phyloP scores from a whole-genome alignment of 2,329 filamentous ascomycete genomes.

The Zymoseptoria passerinii region DNA sequence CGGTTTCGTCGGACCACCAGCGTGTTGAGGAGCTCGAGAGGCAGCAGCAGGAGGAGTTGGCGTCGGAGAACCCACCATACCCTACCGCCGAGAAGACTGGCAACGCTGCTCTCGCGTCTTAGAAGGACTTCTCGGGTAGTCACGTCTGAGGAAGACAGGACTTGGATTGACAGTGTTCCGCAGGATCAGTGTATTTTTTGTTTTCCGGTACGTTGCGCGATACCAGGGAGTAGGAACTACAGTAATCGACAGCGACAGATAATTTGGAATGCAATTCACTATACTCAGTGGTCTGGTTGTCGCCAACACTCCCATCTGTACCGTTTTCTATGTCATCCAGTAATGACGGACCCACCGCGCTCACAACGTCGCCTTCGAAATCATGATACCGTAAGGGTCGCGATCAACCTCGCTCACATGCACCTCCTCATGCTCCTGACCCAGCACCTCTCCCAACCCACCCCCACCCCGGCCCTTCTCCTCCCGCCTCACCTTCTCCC shows the following conservation, averaged over 20 bases:
- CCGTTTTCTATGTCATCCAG: too few relatives aligned
- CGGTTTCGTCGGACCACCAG: slow-evolving; percentile 12
- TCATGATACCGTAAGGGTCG: slow-evolving; percentile 79
- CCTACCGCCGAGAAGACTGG: slow-evolving; percentile 13
- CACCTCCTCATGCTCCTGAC: slow-evolving; percentile 52
- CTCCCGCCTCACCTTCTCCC: slow-evolving; percentile 41
- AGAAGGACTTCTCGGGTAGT: slow-evolving; percentile 4
- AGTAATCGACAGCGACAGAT: background rate
- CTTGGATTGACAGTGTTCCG: background rate
- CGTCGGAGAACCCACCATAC: slow-evolving; percentile 8
- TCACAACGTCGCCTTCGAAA: slow-evolving; percentile 28
- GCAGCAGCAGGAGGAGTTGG: slow-evolving; percentile 14
- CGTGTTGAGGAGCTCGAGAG: slow-evolving; percentile 17
- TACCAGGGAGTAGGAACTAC: background rate
- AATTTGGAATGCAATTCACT: background rate
- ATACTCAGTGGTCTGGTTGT: background rate
- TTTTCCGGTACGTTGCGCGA: background rate
- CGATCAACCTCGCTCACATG: slow-evolving; percentile 69
- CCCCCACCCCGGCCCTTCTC: slow-evolving; percentile 31
- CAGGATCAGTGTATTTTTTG: background rate
- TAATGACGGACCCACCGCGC: background rate
- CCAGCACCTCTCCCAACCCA: slow-evolving; percentile 41
- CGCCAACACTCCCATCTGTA: too few relatives aligned
- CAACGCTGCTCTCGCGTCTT: slow-evolving; percentile 15
- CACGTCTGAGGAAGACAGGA: background rate